A percentile compares a stretch with the other conserved stretches of the same genome.
These are phyloP conservation scores for Castanea mollissima DNA, from an alignment of 306 rosid genomes.

Conservation along the genomic window DNA sequence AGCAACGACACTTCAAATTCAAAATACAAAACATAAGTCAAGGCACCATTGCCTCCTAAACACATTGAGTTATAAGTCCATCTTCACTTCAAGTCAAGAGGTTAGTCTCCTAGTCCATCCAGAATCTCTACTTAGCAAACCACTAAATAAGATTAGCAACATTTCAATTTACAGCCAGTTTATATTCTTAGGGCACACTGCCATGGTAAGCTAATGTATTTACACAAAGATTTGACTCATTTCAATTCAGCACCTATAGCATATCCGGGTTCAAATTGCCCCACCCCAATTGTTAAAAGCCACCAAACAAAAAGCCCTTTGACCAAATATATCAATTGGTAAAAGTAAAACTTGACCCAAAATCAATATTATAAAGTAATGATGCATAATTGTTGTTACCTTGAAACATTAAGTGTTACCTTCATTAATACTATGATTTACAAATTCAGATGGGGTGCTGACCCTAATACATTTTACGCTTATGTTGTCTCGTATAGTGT, in stretches of 20 bases:
- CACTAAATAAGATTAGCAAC: background rate
- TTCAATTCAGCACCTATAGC: background rate
- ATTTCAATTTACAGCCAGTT: background rate
- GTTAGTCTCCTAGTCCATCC: background rate
- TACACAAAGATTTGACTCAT: background rate
- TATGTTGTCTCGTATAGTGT: too few relatives aligned
- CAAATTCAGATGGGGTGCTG: too few relatives aligned
- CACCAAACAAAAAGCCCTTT: too few relatives aligned
- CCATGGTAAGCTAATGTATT: background rate
- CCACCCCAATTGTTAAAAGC: too few relatives aligned
- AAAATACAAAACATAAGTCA: background rate
- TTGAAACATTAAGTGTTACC: too few relatives aligned
- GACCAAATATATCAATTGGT: background rate
- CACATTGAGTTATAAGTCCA: background rate
- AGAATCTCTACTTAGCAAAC: background rate
- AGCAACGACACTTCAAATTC: background rate
- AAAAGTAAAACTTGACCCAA: background rate
- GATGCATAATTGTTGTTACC: conserved; percentile 39
- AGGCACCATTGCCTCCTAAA: background rate
- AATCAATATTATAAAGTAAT: background rate
- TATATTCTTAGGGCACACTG: background rate
- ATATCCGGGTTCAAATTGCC: too few relatives aligned
- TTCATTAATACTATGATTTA: too few relatives aligned
- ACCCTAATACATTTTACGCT: too few relatives aligned
- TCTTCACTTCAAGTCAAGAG: background rate